Percentiles rank a stretch among this genome's conserved stretches.
Conservation (phyloP, 495 filamentous ascomycete genomes). For the Cairneyella variabilis region DNA sequence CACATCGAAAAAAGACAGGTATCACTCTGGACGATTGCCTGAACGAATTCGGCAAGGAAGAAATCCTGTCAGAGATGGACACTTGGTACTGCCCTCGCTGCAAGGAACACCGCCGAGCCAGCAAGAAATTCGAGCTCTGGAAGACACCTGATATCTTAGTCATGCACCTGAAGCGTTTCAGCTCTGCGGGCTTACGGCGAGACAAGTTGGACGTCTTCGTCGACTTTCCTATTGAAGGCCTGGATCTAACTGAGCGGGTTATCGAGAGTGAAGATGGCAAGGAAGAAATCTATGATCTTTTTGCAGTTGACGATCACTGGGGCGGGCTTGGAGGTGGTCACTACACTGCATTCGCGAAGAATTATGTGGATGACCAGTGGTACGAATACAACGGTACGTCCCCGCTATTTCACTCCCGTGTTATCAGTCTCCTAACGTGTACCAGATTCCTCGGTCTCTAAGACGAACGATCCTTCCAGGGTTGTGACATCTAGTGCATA, state of each 20-base stretch:
- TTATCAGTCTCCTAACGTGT: conserved; percentile 22
- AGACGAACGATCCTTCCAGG: conserved; percentile 44
- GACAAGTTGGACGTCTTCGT: conserved; percentile 92
- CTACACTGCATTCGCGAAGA: conserved; percentile 91
- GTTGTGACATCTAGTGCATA: conserved; percentile 74
- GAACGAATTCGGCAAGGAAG: conserved; percentile 87
- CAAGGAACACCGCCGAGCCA: conserved; percentile 86
- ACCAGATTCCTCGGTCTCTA: conserved; percentile 66
- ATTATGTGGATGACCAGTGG: conserved; percentile 82
- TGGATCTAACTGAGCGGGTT: conserved; percentile 79
- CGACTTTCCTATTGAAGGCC: conserved; percentile 82
- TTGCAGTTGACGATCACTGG: conserved; percentile 93
- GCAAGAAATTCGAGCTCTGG: conserved; percentile 96
- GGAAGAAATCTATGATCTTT: conserved; percentile 80
- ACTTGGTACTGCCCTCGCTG: conserved; percentile 96
- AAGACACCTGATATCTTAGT: conserved; percentile 92
- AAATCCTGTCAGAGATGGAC: conserved; percentile 88
- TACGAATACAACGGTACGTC: conserved; percentile 93
- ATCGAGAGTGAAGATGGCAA: conserved; percentile 74
- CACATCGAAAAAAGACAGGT: conserved; percentile 62
- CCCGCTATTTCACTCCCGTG: neutral
- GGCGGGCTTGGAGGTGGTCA: conserved; percentile 90
- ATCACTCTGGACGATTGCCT: conserved; percentile 88
- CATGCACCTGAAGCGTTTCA: conserved; percentile 93
- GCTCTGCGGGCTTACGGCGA: conserved; percentile 65